These are phyloP conservation scores for Heteromeles arbutifolia DNA, from an alignment of 306 rosid genomes.

Conservation along the genomic window DNA sequence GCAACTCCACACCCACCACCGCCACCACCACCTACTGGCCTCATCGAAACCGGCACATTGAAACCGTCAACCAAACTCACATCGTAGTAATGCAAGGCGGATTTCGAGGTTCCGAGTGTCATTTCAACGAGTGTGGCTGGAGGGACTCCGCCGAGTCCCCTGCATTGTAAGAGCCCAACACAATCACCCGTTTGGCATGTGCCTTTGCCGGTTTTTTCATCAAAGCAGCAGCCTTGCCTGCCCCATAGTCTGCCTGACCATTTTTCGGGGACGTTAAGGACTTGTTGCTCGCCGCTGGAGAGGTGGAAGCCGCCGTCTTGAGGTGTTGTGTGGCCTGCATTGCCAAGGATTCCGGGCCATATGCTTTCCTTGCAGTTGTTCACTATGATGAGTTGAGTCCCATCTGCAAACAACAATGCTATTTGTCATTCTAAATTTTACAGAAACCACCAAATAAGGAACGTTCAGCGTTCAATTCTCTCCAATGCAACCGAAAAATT, in stretches of 20 bases:
- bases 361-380: slow-evolving; percentile 67
- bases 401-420: slow-evolving; percentile 27
- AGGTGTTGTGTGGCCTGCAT: slow-evolving; percentile 40
- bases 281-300: slow-evolving; percentile 38
- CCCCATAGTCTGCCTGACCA: slow-evolving; percentile 88
- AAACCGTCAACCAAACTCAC: slow-evolving; percentile 77
- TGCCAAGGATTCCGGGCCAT: slow-evolving; percentile 72
- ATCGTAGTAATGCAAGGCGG: slow-evolving; percentile 53
- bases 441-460: not conserved
- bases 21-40: slow-evolving; percentile 23
- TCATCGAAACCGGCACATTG: slow-evolving; percentile 53
- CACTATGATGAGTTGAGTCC: slow-evolving; percentile 43
- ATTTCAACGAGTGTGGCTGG: slow-evolving; percentile 65
- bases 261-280: slow-evolving; percentile 30
- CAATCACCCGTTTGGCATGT: slow-evolving; percentile 65
- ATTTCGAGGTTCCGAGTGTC: slow-evolving; percentile 52
- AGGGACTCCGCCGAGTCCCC: slow-evolving; percentile 51
- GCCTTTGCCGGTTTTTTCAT: slow-evolving; percentile 36
- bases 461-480: not conserved
- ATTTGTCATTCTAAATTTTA: not conserved
- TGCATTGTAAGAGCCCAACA: slow-evolving; percentile 46
- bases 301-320: slow-evolving; percentile 60
- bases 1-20: slow-evolving; percentile 42
- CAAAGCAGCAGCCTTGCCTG: slow-evolving; percentile 63
- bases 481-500: not conserved